Evolutionary conservation across 306 rosid genomes (phyloP), one percentile per base, ranked within the genome.

Genomic region (Fragaria nilgerrensis): DNA sequence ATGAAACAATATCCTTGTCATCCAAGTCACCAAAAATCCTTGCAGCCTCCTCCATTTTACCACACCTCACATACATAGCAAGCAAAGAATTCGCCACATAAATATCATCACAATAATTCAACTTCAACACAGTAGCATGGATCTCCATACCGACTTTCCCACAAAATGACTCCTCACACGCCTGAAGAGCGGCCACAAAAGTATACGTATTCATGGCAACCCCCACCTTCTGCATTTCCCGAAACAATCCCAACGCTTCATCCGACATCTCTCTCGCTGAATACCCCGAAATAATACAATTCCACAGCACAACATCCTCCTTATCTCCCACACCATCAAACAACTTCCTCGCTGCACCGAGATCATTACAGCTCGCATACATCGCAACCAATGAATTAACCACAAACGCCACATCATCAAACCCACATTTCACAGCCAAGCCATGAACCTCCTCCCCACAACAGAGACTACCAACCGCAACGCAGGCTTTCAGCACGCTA

Each of bases 101-200:
- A 71, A 84, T 68, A 78, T 92, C 88, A 68, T 78, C 73, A 53
- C 39, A 32, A 65, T 84, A 78, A 69, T 83, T 75, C n/a, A 84
- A 76, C 81, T 82, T 92, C 81, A 89, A 84, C 16, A 82, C 74
- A 15, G 73, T 72, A 69, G 88, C 87, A 81, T 92, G 97, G 37
- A 89, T 85, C 86, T 83, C 91, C 95, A 34, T 85, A 29, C 93
- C 95, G 32, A 74, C 37, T 68, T 85, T 89, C 67, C 66, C 37
- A 76, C 79, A 82, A 52, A 70, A 55, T 1, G 90, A 78, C 81
- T 79, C 73, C 61, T 86, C 94, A 47, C 97, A 92, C 39, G 91
- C 89, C 75, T 89, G 93, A 75, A 92, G 93, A 68, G 88, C 91
- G 25, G 94, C 88, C 23, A 88, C 97, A 19, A 77, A 87, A 55